Conservation (phyloP, 257 asterid species). For the Verbascum thapsus region DNA sequence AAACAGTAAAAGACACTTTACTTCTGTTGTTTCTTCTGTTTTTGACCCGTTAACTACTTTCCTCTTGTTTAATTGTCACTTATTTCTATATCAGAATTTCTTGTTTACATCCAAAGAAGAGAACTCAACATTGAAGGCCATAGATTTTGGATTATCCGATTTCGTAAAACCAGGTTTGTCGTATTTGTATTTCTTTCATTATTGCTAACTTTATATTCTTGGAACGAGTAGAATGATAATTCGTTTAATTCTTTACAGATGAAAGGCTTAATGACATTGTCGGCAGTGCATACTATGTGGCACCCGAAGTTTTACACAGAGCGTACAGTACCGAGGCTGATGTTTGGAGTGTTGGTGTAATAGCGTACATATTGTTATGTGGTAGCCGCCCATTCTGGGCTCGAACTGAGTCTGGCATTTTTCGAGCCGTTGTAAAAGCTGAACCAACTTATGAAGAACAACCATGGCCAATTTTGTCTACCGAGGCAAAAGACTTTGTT, state of each 20-base stretch:
- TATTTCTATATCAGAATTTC: constrained; percentile 72
- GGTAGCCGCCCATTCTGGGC: constrained; percentile 99
- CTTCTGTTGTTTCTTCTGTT: neutral
- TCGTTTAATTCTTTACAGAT: constrained; percentile 44
- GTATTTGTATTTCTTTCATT: neutral
- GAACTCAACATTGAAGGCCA: constrained; percentile 75
- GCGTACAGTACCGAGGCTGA: constrained; percentile 93
- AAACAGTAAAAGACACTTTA: neutral
- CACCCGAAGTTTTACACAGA: constrained; percentile 95
- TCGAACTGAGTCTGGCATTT: constrained; percentile 90
- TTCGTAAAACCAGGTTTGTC: constrained; percentile 88
- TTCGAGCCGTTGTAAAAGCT: constrained; percentile 88
- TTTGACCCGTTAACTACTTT: neutral
- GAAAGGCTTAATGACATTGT: constrained; percentile 95
- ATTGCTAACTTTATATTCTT: neutral
- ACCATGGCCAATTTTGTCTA: constrained; percentile 86
- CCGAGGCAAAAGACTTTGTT: constrained; percentile 86
- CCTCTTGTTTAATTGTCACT: constrained; percentile 35
- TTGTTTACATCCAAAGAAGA: constrained; percentile 83
- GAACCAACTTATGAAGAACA: constrained; percentile 82
- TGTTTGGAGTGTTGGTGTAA: constrained; percentile 95
- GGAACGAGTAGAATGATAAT: neutral
- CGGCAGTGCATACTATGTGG: constrained; percentile 96
- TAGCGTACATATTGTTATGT: constrained; percentile 75
- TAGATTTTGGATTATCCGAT: constrained; percentile 94